Percentiles rank a stretch among this genome's conserved stretches.
Evolutionary conservation across 2,329 filamentous ascomycete genomes (phyloP).

Genomic region (Bipolaris bicolor): DNA sequence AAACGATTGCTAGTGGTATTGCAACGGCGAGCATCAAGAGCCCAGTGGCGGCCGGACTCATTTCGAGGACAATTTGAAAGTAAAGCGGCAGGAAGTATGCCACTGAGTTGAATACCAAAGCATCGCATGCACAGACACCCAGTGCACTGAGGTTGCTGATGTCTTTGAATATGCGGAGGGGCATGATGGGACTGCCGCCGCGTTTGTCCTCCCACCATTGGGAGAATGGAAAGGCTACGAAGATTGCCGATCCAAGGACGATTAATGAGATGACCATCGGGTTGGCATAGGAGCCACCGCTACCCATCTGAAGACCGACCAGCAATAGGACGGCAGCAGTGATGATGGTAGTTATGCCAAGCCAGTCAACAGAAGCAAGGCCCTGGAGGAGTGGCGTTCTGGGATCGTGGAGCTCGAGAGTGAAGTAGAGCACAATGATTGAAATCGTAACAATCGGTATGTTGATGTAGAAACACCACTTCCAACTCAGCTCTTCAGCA

Average conservation of each 20-base stretch:
- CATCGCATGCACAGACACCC: constrained; percentile 56
- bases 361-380: constrained; percentile 60
- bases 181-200: constrained; percentile 70
- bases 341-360: constrained; percentile 58
- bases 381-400: constrained; percentile 55
- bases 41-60: constrained; percentile 63
- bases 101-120: constrained; percentile 67
- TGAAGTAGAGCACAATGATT: constrained; percentile 58
- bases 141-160: constrained; percentile 64
- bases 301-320: constrained; percentile 60
- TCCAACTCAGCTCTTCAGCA: constrained; percentile 54
- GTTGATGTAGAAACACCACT: constrained; percentile 57
- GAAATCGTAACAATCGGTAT: constrained; percentile 58
- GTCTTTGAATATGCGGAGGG: constrained; percentile 67
- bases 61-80: constrained; percentile 71
- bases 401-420: constrained; percentile 60
- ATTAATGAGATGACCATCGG: constrained; percentile 60
- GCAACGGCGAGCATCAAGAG: constrained; percentile 67
- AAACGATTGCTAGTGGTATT: constrained; percentile 52
- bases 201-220: constrained; percentile 68
- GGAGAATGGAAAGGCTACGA: constrained; percentile 61
- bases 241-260: constrained; percentile 55
- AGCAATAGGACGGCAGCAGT: constrained; percentile 58
- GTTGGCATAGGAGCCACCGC: constrained; percentile 55
- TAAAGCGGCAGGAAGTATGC: constrained; percentile 77